Conservation (phyloP, 2,329 filamentous ascomycete genomes). For the Immersiporthe knoxdaviesiana region DNA sequence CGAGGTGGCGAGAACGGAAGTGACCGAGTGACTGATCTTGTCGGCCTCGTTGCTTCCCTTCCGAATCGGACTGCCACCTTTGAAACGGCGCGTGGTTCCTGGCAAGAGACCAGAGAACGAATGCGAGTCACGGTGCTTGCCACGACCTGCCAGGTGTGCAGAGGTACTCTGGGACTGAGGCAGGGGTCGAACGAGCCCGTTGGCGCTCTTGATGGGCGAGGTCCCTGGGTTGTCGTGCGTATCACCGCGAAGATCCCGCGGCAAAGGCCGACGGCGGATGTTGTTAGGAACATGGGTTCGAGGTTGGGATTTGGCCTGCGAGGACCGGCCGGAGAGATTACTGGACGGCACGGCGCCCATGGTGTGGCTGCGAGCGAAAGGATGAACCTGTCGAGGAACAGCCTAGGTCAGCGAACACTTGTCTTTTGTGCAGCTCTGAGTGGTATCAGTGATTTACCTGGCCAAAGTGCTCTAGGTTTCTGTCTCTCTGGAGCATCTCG, state of each 20-base stretch:
- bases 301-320: background rate
- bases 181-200: constrained; percentile 20
- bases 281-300: background rate
- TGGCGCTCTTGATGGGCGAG: constrained; percentile 14
- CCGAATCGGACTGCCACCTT: background rate
- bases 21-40: constrained; percentile 22
- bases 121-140: background rate
- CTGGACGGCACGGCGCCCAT: constrained; percentile 13
- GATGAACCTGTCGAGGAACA: background rate
- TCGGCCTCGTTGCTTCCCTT: constrained; percentile 1
- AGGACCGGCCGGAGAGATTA: background rate
- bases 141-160: constrained; percentile 3
- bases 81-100: background rate
- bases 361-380: constrained; percentile 20
- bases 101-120: constrained; percentile 10
- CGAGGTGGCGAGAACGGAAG: background rate
- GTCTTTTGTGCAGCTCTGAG: background rate
- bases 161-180: constrained; percentile 19
- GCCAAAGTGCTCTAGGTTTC: background rate
- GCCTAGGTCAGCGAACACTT: constrained; percentile 3
- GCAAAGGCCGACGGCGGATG: constrained; percentile 20
- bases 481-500: background rate
- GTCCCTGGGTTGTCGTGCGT: background rate
- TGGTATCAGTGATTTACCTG: background rate
- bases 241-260: background rate